phyloP scores from a whole-genome alignment of 352 stramenopile genomes.

The Pythium utonaiense region DNA sequence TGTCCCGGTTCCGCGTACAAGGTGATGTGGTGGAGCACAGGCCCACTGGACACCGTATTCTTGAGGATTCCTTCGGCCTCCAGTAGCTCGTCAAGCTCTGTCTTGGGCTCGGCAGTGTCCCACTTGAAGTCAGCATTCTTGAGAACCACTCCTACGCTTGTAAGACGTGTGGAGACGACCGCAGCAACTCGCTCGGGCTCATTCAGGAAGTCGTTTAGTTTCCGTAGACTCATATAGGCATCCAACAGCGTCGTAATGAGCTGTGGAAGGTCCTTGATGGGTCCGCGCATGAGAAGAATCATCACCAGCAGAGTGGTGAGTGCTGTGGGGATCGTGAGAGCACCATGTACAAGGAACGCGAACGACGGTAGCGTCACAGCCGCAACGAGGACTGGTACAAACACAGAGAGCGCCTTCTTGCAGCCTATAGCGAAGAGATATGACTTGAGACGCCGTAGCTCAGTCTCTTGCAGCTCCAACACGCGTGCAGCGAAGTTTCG shows the following conservation, averaged over 20 bases:
- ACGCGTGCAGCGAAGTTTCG: constrained; percentile 52
- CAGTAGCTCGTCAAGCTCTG: constrained; percentile 26
- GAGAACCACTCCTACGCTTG: constrained; percentile 46
- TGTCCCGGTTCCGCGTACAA: constrained; percentile 66
- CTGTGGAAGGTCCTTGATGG: neutral
- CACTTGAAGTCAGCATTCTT: constrained; percentile 65
- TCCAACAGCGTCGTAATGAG: neutral
- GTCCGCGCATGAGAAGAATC: neutral
- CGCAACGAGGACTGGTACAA: constrained; percentile 47
- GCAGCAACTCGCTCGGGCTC: constrained; percentile 5
- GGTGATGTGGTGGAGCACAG: constrained; percentile 51
- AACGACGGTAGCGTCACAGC: constrained; percentile 52
- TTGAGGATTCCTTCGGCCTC: constrained; percentile 16
- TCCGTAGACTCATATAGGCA: constrained; percentile 37
- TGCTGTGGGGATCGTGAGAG: neutral
- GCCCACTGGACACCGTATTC: neutral
- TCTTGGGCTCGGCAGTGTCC: constrained; percentile 39
- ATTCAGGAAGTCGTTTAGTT: constrained; percentile 7
- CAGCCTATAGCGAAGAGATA: neutral
- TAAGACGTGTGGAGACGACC: neutral
- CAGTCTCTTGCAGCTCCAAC: constrained; percentile 29
- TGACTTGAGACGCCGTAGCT: constrained; percentile 1
- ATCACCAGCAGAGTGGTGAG: constrained; percentile 7
- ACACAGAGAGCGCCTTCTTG: neutral
- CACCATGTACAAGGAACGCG: constrained; percentile 26